Base-by-base conservation (phyloP, 768 basidiomycete genomes). In the Kwoniella bestiolae region DNA sequence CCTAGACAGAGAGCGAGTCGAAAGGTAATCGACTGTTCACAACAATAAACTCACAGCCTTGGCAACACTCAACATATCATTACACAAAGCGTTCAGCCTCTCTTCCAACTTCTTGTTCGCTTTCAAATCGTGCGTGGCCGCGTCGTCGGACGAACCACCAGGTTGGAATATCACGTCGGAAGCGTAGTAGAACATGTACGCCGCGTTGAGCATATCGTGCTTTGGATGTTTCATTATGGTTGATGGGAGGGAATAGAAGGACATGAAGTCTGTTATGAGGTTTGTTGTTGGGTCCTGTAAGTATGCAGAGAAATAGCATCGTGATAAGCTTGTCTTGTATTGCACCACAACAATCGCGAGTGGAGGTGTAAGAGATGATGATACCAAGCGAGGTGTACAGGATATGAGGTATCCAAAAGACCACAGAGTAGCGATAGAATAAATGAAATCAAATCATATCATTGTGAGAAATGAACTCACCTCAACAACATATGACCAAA, bases 401-500 rank as follows among this genome's bases (percentile, higher is more conserved):
- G n/a, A n/a, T n/a, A n/a, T n/a, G n/a, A n/a, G n/a, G n/a, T n/a
- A n/a, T n/a, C n/a, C n/a, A n/a, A n/a, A n/a, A n/a, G n/a, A n/a
- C n/a, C n/a, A n/a, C n/a, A n/a, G n/a, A n/a, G n/a, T n/a, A n/a
- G n/a, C n/a, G n/a, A n/a, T n/a, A 21, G 3, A 57, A 41, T 5
- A 5, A 45, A 4, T 32, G 23, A 46, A 11, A 31, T 3, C 28
- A n/a, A 6, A 25, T 2, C 18, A 6, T 23, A 14, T 18, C 18
- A 41, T 8, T 41, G 8, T 41, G 38, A 41, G 8, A 59, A 11
- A 49, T 3, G 21, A n/a, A 67, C 84, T 57, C 63, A 90, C 95
- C 87, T 98, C 94, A 50, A 96, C 91, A 32, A 99, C 94, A 75
- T 95, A 98, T 2, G 90, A 84, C 94, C 94, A 99, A 2, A 91